These are phyloP conservation scores for Termitomyces sp. DNA, from an alignment of 768 basidiomycete genomes.

Conservation along the genomic window DNA sequence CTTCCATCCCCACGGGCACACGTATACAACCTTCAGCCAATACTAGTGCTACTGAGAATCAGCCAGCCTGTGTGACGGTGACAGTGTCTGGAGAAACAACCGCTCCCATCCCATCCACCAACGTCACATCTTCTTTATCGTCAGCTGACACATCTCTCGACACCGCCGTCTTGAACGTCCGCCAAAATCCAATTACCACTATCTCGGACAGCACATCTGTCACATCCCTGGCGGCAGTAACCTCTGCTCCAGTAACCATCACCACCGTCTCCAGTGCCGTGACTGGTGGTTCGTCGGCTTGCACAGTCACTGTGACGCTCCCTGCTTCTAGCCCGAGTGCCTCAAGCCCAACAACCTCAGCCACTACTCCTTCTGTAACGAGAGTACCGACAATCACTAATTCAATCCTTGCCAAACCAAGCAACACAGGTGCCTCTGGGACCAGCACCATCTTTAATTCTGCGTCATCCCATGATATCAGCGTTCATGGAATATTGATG, in stretches of 20 bases:
- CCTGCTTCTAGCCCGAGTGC: background rate
- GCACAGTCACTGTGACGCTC: constrained; percentile 1
- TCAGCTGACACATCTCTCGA: background rate
- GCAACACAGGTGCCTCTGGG: background rate
- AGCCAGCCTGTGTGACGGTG: background rate
- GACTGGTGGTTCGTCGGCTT: background rate
- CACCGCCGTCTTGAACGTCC: background rate
- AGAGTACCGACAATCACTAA: background rate
- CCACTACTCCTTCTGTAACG: background rate
- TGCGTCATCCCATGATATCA: background rate
- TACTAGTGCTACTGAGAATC: background rate
- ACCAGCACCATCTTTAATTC: background rate
- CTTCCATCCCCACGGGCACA: background rate
- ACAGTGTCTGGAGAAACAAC: background rate
- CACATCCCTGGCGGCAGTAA: background rate
- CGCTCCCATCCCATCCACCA: background rate
- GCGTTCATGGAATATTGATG: background rate
- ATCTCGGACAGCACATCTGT: background rate
- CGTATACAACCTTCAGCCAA: background rate
- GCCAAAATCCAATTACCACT: background rate
- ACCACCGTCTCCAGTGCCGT: background rate
- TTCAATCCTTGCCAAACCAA: background rate
- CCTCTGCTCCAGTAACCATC: background rate
- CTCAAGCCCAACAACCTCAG: background rate
- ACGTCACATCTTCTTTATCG: background rate